Conservation (phyloP, 2,329 filamentous ascomycete species). For the Zarea fungicola region DNA sequence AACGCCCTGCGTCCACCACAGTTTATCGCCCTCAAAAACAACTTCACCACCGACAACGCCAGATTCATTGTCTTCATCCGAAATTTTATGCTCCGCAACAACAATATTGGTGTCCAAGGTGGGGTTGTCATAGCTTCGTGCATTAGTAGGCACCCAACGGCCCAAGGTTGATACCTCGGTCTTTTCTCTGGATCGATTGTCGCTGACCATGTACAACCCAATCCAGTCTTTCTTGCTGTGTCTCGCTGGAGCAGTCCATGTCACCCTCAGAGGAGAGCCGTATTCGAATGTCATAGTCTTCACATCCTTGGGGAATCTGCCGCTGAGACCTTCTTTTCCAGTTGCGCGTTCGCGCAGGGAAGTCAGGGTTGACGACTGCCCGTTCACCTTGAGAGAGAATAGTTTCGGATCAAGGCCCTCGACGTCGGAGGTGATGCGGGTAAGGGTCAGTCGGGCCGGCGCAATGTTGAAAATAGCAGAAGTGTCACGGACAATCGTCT, state of each 20-base stretch:
- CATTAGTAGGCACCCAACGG: slow-evolving; percentile 79
- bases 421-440: slow-evolving; percentile 71
- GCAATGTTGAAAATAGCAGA: slow-evolving; percentile 84
- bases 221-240: slow-evolving; percentile 94
- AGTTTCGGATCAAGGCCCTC: slow-evolving; percentile 73
- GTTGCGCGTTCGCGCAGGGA: slow-evolving; percentile 55
- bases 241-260: slow-evolving; percentile 82
- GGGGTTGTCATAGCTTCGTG: slow-evolving; percentile 68
- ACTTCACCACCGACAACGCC: slow-evolving; percentile 74
- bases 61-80: slow-evolving; percentile 46
- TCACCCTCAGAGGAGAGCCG: slow-evolving; percentile 81
- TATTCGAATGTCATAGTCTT: slow-evolving; percentile 81
- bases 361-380: slow-evolving; percentile 49
- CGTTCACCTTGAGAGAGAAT: slow-evolving; percentile 72
- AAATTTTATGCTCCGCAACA: slow-evolving; percentile 57
- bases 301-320: slow-evolving; percentile 62
- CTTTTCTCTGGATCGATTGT: slow-evolving; percentile 79
- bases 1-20: slow-evolving; percentile 95
- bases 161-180: slow-evolving; percentile 83
- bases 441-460: slow-evolving; percentile 78
- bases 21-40: slow-evolving; percentile 82
- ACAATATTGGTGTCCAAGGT: slow-evolving; percentile 74
- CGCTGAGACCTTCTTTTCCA: slow-evolving; percentile 68
- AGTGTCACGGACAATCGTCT: slow-evolving; percentile 82
- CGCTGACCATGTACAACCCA: slow-evolving; percentile 90